Evolutionary conservation across 177 flowering plant genomes (phyloP), one percentile per base, ranked within the genome.

Genomic region (Tripterygium wilfordii): DNA sequence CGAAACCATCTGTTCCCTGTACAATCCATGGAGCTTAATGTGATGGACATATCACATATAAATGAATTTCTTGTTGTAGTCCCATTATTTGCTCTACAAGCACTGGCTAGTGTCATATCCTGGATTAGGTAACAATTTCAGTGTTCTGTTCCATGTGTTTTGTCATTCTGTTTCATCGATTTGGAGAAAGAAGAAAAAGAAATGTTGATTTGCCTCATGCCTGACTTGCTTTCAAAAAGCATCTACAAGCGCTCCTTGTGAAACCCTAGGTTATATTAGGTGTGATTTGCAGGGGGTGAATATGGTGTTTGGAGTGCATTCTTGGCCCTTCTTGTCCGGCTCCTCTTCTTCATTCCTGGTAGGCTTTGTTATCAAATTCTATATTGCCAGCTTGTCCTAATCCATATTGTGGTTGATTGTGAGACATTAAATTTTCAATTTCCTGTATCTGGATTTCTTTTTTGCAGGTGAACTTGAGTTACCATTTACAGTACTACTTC

Each of bases 281-380:
- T 46, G 63, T 42, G 3, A 48, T 8, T 62, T 64, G 51, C 51
- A 74, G 87, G 97, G 79, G 83, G 95, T 36, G 83, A 88, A 38
- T 85, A 88, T 78, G 98, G 98, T 43, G 25, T 67, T 49, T 88
- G 98, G 98, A 39, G 74, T 44, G 89, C 91, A 45, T 88, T 91
- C 58, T 59, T 88, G 66, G 88, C 80, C 15, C 88, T 91, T 64
- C 79, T 82, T 44, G 82, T 83, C 36, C 87, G 84, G n/a, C 84
- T 91, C 31, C 85, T 85, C 76, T 88, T 74, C 76, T 67, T 45
- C 42, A 65, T 87, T 45, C 96, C 98, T 38, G 96, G 97, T 84
- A 60, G 1, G 75, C 71, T 50, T 10, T 48, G 1, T n/a, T 10
- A 10, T 43, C 36, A 27, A 45, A 47, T 42, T 14, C 16, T 28